These are phyloP conservation scores for Pachysolen tannophilus DNA, from an alignment of 805 yeast species.

Conservation along the genomic window DNA sequence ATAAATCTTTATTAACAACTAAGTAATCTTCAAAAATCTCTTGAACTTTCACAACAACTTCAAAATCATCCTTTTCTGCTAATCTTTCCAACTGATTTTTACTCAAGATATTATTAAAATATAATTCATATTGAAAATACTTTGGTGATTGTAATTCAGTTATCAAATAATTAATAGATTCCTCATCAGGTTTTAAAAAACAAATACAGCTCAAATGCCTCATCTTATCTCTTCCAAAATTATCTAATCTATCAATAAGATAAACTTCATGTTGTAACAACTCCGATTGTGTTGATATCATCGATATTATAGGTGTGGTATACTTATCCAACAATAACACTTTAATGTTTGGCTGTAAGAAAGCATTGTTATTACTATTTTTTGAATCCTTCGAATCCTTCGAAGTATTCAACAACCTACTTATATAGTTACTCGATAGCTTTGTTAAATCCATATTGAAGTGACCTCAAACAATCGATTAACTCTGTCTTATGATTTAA, in stretches of 20 bases:
- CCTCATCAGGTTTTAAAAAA: conserved; percentile 66
- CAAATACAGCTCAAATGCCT: conserved; percentile 78
- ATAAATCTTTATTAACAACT: conserved; percentile 63
- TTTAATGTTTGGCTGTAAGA: conserved; percentile 33
- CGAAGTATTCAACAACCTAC: conserved; percentile 22
- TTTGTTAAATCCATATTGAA: conserved; percentile 37
- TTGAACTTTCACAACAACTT: conserved; percentile 64
- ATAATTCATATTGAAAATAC: conserved; percentile 70
- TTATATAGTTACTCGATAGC: conserved; percentile 36
- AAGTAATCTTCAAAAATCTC: conserved; percentile 83
- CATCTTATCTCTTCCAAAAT: conserved; percentile 54
- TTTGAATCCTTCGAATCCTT: conserved; percentile 13
- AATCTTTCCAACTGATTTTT: conserved; percentile 77
- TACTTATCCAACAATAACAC: conserved; percentile 72
- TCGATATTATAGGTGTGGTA: conserved; percentile 81
- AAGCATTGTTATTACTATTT: conserved; percentile 14
- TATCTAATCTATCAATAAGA: conserved; percentile 65
- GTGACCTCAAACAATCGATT: too few species aligned
- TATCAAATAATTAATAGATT: conserved; percentile 49
- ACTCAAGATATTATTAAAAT: conserved; percentile 66
- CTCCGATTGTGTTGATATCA: conserved; percentile 83
- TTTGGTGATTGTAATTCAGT: conserved; percentile 73
- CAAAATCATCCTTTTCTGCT: conserved; percentile 88
- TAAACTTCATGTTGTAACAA: conserved; percentile 79
- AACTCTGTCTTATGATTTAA: too few species aligned